A percentile compares a stretch with the other conserved stretches of the same genome.
phyloP scores from a whole-genome alignment of 345 rosid genomes.

The Syzygium aromaticum region DNA sequence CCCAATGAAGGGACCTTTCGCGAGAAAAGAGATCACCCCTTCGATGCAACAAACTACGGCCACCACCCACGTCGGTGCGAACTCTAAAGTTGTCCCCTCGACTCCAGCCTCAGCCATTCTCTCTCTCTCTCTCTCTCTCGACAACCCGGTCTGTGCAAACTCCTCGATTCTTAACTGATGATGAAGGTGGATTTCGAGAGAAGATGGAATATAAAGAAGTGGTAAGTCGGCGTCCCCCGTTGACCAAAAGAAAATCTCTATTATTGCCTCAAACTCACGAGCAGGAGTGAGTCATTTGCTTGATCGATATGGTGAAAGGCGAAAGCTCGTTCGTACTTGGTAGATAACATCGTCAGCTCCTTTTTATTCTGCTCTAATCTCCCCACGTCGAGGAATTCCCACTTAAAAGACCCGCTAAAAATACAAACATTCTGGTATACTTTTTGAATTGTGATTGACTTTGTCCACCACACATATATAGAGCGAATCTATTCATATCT shows the following conservation, averaged over 20 bases:
- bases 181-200: no score
- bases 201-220: no score
- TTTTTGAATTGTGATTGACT: neutral
- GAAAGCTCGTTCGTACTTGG: neutral
- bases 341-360: neutral
- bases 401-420: no score
- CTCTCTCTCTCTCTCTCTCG: conserved; percentile 7
- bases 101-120: conserved; percentile 35
- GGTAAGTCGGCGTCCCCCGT: no score
- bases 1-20: conserved; percentile 52
- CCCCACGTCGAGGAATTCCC: no score
- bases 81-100: conserved; percentile 44
- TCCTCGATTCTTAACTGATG: no score
- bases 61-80: conserved; percentile 52
- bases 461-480: neutral
- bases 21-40: conserved; percentile 51
- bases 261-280: no score
- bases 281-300: no score
- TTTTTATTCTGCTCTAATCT: no score
- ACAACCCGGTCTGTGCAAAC: no score
- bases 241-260: no score
- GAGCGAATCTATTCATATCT: neutral
- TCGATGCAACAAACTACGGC: conserved; percentile 69
- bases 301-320: neutral
- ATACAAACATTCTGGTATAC: no score